Base-by-base conservation (phyloP, 1,284 basidiomycete species). In the Kwoniella shivajii region DNA sequence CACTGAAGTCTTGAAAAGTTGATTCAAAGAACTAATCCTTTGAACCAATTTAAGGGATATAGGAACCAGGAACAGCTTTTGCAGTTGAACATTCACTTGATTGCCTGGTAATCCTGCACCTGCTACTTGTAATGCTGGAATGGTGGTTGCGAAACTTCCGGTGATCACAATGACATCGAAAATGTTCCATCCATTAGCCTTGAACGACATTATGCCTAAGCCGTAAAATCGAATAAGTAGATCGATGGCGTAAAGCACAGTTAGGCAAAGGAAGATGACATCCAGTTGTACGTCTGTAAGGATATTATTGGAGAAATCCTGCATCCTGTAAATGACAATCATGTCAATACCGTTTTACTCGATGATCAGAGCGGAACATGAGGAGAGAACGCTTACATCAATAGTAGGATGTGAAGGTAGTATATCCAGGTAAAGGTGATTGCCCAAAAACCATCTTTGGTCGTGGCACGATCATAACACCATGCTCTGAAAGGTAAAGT, bases 1-100 rank as follows among this genome's bases (percentile, higher is more conserved):
- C 90, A 91, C 84, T 1, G 92, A 90, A 6, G 93, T 97, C 79
- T 97, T 97, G 84, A 98, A 98, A 18, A 99, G 82, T 78, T 96
- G 92, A 69, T 98, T 98, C 57, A 99, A 81, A 61, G 86, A 87
- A 69, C 92, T 88, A 59, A 88, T 89, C 49, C 90, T 84, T 73
- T 97, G 92, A 1, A 97, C 90, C 22, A 99, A 84, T 78, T 99
- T 99, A 82, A 98, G 88, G 0, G 91, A 87, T 50, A 97, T 90
- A 62, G 87, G 88, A 61, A 95, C 92, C 42, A 99, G 82, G 79
- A 99, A 98, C 11, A 98, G 82, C 78, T 97, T 98, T 73, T 97
- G 92, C 0, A 97, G 81, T 70, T 97, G 91, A 4, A 75, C 64
- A 37, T 74, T 76, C 20, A 64, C 71, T 29, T 72, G 64, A 43